Evolutionary conservation across 768 basidiomycete species (phyloP), one percentile per base, ranked within the genome.

Genomic region (Multifurca ochricompacta): DNA sequence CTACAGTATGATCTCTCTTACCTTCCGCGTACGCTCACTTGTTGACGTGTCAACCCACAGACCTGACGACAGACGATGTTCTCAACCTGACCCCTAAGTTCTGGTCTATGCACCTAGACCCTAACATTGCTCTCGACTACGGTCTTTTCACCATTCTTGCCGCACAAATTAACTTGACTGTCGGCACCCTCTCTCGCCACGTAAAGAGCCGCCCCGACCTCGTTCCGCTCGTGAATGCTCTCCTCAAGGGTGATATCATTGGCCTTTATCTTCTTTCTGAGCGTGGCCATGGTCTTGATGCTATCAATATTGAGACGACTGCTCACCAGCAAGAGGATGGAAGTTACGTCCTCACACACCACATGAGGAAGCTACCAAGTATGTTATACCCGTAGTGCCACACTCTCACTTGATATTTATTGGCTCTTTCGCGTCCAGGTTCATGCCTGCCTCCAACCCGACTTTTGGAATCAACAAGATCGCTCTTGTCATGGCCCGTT

Each of bases 221-320:
- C 28, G 68, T 68, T 37, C 73, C 75, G 4, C 67, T 80, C 2
- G 71, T 81, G 3, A 68, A 78, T 51, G 66, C 72, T 31, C 66
- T 81, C n/a, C 65, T 81, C 36, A 70, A 73, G 19, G 77, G 80
- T 37, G 77, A 81, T 19, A 75, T 74, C 13, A 73, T 77, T 44
- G 36, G 48, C 1, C 43, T 58, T n/a, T 41, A 34, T 9, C 48
- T 59, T 16, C 48, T 58, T 21, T 42, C 58, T 7, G 80, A 81
- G 67, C 73, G 77, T 8, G 80, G 77, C 1, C 81, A 82, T 54
- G 81, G 79, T 13, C 64, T 82, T 13, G 80, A 82, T 44, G 74
- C 78, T 1, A 75, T 77, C 59, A 79, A 82, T 59, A 73, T 81
- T 7, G 80, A 82, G 63, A 82, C 81, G 6, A 82, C 79, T 13